Evolutionary conservation across 164 flowering plant genomes (phyloP), one percentile per base, ranked within the genome.

Genomic region (Magnolia officinalis): DNA sequence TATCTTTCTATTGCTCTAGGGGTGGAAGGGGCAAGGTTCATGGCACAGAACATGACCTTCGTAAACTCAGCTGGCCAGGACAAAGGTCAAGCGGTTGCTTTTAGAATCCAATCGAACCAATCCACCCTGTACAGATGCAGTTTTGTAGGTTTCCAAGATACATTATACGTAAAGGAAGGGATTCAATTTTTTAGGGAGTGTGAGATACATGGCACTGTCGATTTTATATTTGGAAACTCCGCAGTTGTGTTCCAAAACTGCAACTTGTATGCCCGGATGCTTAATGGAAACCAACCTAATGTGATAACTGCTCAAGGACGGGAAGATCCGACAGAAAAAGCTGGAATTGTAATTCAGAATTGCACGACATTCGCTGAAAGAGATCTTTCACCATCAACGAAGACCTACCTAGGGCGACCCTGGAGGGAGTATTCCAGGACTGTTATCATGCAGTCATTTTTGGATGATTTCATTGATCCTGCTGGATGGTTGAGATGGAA

Each of bases 221-320:
- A 91, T 70, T 89, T 88, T 83, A 86, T 91, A 5, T 91, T 89
- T 26, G 95, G 95, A 0, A 86, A 91, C 23, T 90, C 92, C 0
- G 90, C 88, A 0, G 92, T 80, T 0, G 92, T 90, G 0, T 59
- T 90, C 45, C 92, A 91, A 49, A 86, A 85, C 29, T 89, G 93
- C 63, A 89, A 80, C 79, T 81, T 89, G 24, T 82, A 71, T 26
- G 75, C 90, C 0, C 81, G 92, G n/a, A 89, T 90, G 2, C 86
- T 84, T 2, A 78, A 76, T 71, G 26, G 67, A 16, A 37, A 0
- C 45, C 88, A 84, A 52, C 85, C 86, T 80, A 88, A 84, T 77
- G 87, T 86, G 5, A 8, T 80, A 11, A 80, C 79, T 6, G 90
- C 78, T 76, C 96, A 16, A 88, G 89, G 26, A 86, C 84, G 78